Evolutionary conservation across 495 filamentous ascomycete species (phyloP), one percentile per base, ranked within the genome.

Genomic region (Penicillium roqueforti): DNA sequence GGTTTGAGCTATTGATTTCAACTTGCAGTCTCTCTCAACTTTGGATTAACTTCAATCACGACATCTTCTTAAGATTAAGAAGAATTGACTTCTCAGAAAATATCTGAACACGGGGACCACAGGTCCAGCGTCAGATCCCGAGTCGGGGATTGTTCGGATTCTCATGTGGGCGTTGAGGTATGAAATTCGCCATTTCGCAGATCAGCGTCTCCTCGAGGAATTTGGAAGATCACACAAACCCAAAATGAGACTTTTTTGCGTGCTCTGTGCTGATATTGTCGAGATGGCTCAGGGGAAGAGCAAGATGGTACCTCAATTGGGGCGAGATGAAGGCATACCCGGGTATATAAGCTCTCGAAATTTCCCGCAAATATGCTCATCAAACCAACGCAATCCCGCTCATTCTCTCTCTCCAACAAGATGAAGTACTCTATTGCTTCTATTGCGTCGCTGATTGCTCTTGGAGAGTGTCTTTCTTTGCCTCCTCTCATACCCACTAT

Each of bases 401-500:
- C 46, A 45, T 3, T 44, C 11, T 37, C 41, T 13, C 48, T 53
- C 39, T 8, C 13, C 40, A 23, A 25, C 56, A 66, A 42, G 25
- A 70, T 70, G 62, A 61, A 55, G 53, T 60, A 54, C 34, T 65
- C 56, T 14, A 16, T 68, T 31, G 53, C 58, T 40, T 43, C 56
- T 13, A 31, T 62, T 26, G 55, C 58, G 25, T 61, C 50, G n/a
- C 8, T 65, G 20, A 39, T 55, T 34, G 51, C 60, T 13, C 43
- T 67, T 36, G 62, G 51, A 60, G 47, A 65, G 38, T 58, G 51
- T 40, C 62, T 76, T 39, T 67, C 65, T 6, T 62, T 82, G 31
- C 78, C 78, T 46, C 78, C 79, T 23, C 66, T 83, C n/a, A 83
- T 85, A 52, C 82, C 81, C n/a, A 59, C 61, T 18, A 75, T 78